Evolutionary conservation across 108 stramenopile genomes (phyloP).

Genomic region (Pseudonitzschia multistriata): DNA sequence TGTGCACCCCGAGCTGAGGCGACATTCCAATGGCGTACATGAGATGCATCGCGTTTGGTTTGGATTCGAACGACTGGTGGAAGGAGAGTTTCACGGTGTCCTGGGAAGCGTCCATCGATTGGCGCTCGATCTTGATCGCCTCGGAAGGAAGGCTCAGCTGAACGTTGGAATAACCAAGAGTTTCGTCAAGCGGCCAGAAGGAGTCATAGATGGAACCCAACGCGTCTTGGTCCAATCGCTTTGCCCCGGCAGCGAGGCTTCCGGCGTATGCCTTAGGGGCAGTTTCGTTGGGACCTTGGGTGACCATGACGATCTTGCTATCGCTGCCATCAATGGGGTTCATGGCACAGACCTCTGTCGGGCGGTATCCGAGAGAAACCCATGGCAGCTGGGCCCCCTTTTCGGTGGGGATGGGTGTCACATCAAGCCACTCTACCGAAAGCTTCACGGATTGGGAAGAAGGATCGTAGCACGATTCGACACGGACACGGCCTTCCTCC

Average conservation of each 20-base stretch:
- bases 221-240: conserved; percentile 14
- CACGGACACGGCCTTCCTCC: conserved; percentile 34
- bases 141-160: conserved; percentile 20
- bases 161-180: conserved; percentile 20
- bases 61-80: conserved; percentile 17
- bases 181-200: conserved; percentile 28
- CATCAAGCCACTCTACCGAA: conserved; percentile 27
- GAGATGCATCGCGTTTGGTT: conserved; percentile 40
- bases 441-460: conserved; percentile 31
- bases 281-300: conserved; percentile 10
- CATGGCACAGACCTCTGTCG: conserved; percentile 38
- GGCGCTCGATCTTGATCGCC: conserved; percentile 11
- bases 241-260: conserved; percentile 23
- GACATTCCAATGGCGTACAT: conserved; percentile 46
- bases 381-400: conserved; percentile 25
- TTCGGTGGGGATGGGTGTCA: conserved; percentile 24
- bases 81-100: conserved; percentile 30
- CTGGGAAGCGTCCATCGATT: background rate
- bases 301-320: conserved; percentile 32
- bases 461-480: conserved; percentile 48
- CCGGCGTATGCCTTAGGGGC: conserved; percentile 20
- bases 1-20: conserved; percentile 33
- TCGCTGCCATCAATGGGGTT: conserved; percentile 36
- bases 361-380: conserved; percentile 39
- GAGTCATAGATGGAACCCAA: conserved; percentile 28